These are phyloP conservation scores for Tetrapyrgos nigripes DNA, from an alignment of 1,284 basidiomycete genomes.

Conservation along the genomic window DNA sequence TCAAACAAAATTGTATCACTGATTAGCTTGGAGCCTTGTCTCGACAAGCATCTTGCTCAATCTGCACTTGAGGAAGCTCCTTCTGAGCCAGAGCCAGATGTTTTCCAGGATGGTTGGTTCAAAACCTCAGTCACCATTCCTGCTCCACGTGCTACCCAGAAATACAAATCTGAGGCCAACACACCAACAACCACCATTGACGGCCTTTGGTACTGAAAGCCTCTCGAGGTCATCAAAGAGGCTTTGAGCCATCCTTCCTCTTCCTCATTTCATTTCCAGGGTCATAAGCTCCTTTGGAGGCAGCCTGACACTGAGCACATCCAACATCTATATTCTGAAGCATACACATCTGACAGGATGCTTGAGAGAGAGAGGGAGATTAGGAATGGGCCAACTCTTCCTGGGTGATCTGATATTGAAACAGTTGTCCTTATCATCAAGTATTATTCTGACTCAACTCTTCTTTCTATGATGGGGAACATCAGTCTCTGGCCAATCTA, in stretches of 20 bases:
- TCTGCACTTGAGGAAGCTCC: too few species aligned
- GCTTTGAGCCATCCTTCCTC: slow-evolving; percentile 26
- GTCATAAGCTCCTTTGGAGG: slow-evolving; percentile 33
- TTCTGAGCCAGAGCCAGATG: too few species aligned
- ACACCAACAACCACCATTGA: background rate
- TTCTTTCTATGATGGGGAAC: slow-evolving; percentile 38
- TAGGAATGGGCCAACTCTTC: slow-evolving; percentile 3
- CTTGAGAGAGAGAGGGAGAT: too few species aligned
- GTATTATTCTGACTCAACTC: slow-evolving; percentile 43
- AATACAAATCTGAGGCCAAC: background rate
- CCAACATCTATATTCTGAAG: slow-evolving; percentile 33
- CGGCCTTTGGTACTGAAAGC: slow-evolving; percentile 18
- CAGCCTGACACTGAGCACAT: slow-evolving; percentile 2
- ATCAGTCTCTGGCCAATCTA: slow-evolving; percentile 40
- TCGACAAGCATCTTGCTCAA: too few species aligned
- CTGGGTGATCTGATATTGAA: slow-evolving; percentile 29
- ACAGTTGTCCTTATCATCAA: slow-evolving; percentile 32
- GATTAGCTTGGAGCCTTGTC: too few species aligned
- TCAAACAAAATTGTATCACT: too few species aligned
- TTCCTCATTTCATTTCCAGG: slow-evolving; percentile 29
- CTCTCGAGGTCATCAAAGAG: slow-evolving; percentile 31
- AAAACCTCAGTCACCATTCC: background rate
- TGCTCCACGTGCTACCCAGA: background rate
- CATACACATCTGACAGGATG: slow-evolving; percentile 27
- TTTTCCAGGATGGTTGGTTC: slow-evolving; percentile 2